These are phyloP conservation scores for Candida dubliniensis DNA, from an alignment of 1,139 yeast genomes.

Conservation along the genomic window DNA sequence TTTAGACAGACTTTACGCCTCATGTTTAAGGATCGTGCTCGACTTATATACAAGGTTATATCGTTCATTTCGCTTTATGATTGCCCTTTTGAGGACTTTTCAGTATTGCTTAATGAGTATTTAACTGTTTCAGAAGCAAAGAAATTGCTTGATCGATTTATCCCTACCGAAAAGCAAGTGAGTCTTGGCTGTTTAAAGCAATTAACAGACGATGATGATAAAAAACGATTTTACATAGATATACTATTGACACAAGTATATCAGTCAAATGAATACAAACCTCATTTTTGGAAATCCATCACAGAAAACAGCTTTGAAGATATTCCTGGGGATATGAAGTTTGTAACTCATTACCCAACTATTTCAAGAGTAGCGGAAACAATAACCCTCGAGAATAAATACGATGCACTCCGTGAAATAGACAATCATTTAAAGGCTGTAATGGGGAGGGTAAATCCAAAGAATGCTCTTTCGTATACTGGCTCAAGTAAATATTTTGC, in stretches of 20 bases:
- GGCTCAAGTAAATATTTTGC: constrained; percentile 10
- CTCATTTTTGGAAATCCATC: constrained; percentile 4
- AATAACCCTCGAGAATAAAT: background rate
- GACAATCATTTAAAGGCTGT: constrained; percentile 5
- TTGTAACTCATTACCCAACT: constrained; percentile 3
- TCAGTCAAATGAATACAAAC: background rate
- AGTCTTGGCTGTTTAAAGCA: constrained; percentile 4
- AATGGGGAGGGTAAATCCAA: constrained; percentile 4
- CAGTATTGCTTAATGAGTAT: constrained; percentile 1
- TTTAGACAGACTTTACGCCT: background rate
- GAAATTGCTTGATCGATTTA: background rate
- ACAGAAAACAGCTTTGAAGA: constrained; percentile 3
- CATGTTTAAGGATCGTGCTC: background rate
- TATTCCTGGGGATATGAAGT: background rate
- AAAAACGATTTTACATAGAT: constrained; percentile 6
- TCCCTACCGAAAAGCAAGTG: background rate
- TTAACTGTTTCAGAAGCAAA: constrained; percentile 2
- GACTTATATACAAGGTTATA: background rate
- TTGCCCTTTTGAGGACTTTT: background rate
- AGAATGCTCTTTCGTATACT: background rate
- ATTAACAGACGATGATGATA: background rate
- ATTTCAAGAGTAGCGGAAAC: background rate
- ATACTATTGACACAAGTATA: constrained; percentile 3
- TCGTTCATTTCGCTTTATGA: background rate
- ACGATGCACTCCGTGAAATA: constrained; percentile 1